Evolutionary conservation across 108 stramenopile species (phyloP), one percentile per base, ranked within the genome.

Genomic region (Schizochytrium sp.): DNA sequence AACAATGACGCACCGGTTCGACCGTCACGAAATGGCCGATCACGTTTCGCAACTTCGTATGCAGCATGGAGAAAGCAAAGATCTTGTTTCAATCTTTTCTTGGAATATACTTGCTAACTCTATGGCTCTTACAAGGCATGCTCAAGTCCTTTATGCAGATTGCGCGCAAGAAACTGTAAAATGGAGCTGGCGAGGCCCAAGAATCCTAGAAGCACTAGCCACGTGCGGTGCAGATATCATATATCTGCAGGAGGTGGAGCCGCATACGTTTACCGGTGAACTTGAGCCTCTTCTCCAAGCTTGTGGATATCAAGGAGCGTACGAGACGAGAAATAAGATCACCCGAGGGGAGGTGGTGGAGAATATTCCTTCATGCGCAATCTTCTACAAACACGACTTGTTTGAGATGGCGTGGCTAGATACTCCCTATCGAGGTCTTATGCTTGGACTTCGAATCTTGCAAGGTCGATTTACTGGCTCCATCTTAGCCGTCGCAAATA

Each of bases 51-150:
- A 28, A 28, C 28, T 28, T 28, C 28, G 28, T 28, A 28, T 28
- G 28, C 28, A 28, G 28, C 28, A 28, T 28, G 28, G 28, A 28
- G 28, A 28, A 28, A 28, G 28, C 28, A 7, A 8, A 69, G 64
- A 69, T 0, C 64, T 69, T 69, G 7, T 69, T 7, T 7, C 64
- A 44, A 15, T 69, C 64, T 69, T 69, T 15, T 69, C 64, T 38
- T 69, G 64, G 64, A 69, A 69, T 69, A 15, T 69, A 8, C 64
- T 69, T 69, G 64, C 64, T 44, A 15, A 69, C 64, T 69, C 64
- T 7, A 69, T 69, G 64, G 64, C 64, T 7, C 64, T 69, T 8
- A 69, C 64, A 15, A 12, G 15, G 12, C 64, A 69, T 44, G 64
- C 42, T 0, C 12, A 38, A 15, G 5, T 7, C 10, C 40, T 69